phyloP scores from a whole-genome alignment of 148 eudicot species.

The Agrostemma githago region DNA sequence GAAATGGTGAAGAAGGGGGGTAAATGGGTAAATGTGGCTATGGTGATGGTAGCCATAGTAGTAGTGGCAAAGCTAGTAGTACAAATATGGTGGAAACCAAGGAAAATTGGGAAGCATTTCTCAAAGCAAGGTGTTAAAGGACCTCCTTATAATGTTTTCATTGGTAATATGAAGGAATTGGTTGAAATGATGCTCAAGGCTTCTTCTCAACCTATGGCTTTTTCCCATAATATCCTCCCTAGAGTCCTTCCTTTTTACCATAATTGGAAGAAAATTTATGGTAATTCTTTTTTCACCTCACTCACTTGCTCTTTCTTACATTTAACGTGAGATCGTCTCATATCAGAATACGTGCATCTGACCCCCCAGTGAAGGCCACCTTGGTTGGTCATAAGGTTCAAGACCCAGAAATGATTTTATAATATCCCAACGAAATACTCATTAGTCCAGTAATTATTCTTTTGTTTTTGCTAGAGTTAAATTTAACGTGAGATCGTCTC shows the following conservation, averaged over 20 bases:
- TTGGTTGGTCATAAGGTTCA: too few relatives aligned
- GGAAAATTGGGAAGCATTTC: constrained; percentile 49
- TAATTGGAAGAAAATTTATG: constrained; percentile 91
- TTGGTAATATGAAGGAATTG: constrained; percentile 80
- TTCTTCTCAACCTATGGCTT: constrained; percentile 65
- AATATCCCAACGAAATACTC: too few relatives aligned
- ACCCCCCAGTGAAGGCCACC: too few relatives aligned
- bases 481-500: too few relatives aligned
- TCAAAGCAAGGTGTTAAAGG: constrained; percentile 76
- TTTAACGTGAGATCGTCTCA: too few relatives aligned
- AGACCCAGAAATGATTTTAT: too few relatives aligned
- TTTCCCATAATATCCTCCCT: constrained; percentile 76
- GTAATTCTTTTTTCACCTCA: constrained; percentile 35
- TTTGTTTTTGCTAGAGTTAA: too few relatives aligned
- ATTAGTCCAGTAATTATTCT: too few relatives aligned
- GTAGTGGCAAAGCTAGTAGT: constrained; percentile 37
- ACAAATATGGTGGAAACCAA: constrained; percentile 76
- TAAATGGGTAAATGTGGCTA: constrained; percentile 25
- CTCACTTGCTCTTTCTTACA: not conserved
- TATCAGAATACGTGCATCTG: too few relatives aligned
- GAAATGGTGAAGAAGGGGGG: constrained; percentile 14
- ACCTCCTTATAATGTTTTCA: constrained; percentile 58
- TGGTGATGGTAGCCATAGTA: constrained; percentile 18
- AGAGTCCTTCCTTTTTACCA: constrained; percentile 92
- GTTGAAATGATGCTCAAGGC: constrained; percentile 67